Evolutionary conservation across 306 rosid genomes (phyloP).

Genomic region (Cajanus cajan): DNA sequence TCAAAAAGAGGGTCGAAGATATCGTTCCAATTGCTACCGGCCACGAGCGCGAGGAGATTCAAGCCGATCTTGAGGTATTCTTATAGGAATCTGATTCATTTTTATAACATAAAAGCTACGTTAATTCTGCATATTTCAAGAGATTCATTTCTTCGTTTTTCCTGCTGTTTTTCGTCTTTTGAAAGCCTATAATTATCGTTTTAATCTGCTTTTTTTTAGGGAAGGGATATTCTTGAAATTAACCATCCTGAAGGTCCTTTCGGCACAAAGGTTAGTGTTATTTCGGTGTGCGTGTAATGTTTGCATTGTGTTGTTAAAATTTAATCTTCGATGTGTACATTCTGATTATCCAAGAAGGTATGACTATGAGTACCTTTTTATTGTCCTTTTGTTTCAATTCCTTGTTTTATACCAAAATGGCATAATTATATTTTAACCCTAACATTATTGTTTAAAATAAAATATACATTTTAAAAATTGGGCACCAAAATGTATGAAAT

Average conservation of each 20-base stretch:
- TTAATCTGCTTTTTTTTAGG: constrained; percentile 40
- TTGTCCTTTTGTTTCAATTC: not conserved
- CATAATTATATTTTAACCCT: not conserved
- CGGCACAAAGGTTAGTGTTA: constrained; percentile 74
- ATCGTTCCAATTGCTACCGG: constrained; percentile 92
- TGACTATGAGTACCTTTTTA: not conserved
- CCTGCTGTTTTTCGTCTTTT: not conserved
- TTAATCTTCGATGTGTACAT: not conserved
- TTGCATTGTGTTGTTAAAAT: not conserved
- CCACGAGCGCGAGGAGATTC: constrained; percentile 94
- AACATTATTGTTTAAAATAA: not conserved
- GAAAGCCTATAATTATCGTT: not conserved
- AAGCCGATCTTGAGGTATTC: constrained; percentile 70
- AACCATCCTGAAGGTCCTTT: constrained; percentile 77
- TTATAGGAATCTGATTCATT: not conserved
- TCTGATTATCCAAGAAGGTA: not conserved
- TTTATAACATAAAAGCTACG: not conserved
- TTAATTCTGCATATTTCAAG: not conserved
- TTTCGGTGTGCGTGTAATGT: not conserved
- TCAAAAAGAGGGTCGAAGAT: constrained; percentile 78
- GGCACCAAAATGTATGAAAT: not conserved
- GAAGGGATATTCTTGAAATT: constrained; percentile 56
- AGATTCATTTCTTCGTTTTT: not conserved
- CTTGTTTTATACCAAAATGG: not conserved
- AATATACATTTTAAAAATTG: not conserved